Conservation (phyloP, 1,284 basidiomycete genomes). For the Fomitopsis betulina region DNA sequence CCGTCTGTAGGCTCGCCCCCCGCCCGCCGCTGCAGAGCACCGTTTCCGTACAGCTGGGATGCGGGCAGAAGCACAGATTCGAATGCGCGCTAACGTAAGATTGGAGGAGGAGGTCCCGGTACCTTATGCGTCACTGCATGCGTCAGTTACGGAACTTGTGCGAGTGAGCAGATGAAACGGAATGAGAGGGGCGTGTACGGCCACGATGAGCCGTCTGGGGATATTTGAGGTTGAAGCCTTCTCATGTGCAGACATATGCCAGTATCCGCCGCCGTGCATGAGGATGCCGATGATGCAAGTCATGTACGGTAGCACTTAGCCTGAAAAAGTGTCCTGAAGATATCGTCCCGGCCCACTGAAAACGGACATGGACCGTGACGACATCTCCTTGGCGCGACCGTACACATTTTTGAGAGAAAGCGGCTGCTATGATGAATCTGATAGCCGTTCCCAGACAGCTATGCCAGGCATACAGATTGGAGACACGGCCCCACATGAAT, state of each 20-base stretch:
- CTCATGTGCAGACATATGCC: constrained; percentile 52
- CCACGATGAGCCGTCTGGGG: constrained; percentile 32
- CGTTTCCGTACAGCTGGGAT: constrained; percentile 29
- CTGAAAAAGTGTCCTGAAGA: too few relatives aligned
- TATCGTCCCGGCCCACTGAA: too few relatives aligned
- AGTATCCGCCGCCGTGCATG: constrained; percentile 50
- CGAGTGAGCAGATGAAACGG: neutral
- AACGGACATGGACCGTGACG: too few relatives aligned
- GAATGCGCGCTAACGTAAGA: constrained; percentile 58
- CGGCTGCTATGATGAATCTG: too few relatives aligned
- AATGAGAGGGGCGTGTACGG: neutral
- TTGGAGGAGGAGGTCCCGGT: constrained; percentile 51
- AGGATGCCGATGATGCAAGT: constrained; percentile 34
- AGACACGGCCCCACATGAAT: neutral
- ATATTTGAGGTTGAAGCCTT: constrained; percentile 41
- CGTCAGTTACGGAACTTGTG: neutral
- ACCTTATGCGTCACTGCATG: constrained; percentile 29
- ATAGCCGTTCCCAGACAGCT: too few relatives aligned
- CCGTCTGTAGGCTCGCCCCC: constrained; percentile 39
- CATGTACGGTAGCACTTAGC: too few relatives aligned
- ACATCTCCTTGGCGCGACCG: too few relatives aligned
- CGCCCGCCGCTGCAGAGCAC: constrained; percentile 30
- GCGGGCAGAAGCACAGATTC: constrained; percentile 56
- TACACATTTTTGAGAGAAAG: too few relatives aligned
- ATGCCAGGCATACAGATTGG: neutral